Evolutionary conservation across 2,329 filamentous ascomycete genomes (phyloP), one percentile per base, ranked within the genome.

Genomic region (Apiospora sp.): DNA sequence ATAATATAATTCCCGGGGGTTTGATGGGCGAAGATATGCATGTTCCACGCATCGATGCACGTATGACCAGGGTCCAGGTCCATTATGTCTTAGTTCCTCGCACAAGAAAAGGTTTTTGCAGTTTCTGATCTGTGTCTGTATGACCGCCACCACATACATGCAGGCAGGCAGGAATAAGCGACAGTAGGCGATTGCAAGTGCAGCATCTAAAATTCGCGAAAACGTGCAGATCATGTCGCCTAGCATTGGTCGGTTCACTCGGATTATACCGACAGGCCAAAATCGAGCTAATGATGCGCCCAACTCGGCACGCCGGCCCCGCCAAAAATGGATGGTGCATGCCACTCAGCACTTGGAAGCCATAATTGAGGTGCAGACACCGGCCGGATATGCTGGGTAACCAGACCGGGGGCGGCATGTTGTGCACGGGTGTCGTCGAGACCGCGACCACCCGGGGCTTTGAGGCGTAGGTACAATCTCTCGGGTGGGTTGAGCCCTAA

Each of bases 141-240:
- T 34, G 46, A 49, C 46, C 22, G 46, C 46, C 46, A n/a, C 46
- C n/a, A 2, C 10, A 12, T 22, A 24, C n/a, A 13, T 34, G 19
- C 8, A 64, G 19, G 27, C 51, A 58, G 51, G 51, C 19, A 58
- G 51, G 51, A 22, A 10, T 58, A 34, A 34, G 27, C 51, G 27
- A n/a, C 49, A 27, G 49, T 27, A n/a, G 48, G 27, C 24, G 37
- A 41, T 41, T 41, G 37, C 37, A 41, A 41, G 14, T 58, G 27
- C 27, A 19, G 51, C 34, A 41, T 30, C 34, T 61, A 30, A 61
- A 34, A 37, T 8, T 22, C 27, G 10, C 10, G 6, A 61, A 51
- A 64, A 64, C 58, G 58, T 64, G 58, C 58, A 64, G 58, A 41
- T 64, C 22, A 24, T 41, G 34, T 5, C 58, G 34, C 58, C 34